Base-by-base conservation (phyloP, 768 basidiomycete species). In the Tulasnella sp. region DNA sequence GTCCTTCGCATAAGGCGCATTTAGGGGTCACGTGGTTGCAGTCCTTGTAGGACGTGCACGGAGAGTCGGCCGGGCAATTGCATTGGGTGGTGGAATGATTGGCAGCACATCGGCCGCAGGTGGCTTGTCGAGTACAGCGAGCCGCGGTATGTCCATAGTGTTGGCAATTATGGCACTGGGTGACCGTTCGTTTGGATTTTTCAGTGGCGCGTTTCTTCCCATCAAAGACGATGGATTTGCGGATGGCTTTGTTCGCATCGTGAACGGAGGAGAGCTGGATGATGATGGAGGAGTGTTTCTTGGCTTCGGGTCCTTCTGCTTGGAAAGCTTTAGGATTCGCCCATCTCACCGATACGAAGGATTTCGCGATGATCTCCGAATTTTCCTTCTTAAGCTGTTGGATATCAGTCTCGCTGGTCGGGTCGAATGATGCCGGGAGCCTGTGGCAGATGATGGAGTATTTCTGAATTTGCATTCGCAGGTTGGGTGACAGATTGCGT, bases 131-230 rank as follows among this genome's bases (percentile, higher is more conserved):
- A 16, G 51, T 19, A 34, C 51, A 53, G 20, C 45, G 24, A 29
- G 51, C 51, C 40, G 45, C 45, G 8, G 51, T 53, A 35, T 53
- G 51, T 27, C 45, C 45, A 32, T 33, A 47, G 7, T 42, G 51
- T 32, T 53, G 47, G 29, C 51, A 53, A 29, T 53, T 52, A 34
- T 53, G 51, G 33, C 51, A 53, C 33, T 53, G 51, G 27, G 37
- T 27, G 15, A 53, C 20, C 16, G 47, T 29, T 19, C 51, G 33
- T 15, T 34, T 42, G 28, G 44, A 28, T 33, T 53, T 53, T 20
- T 52, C 22, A 4, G 32, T 31, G 13, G 29, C 15, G 16, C 29
- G 31, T 12, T 29, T 20, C 6, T 28, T 20, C 16, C 50, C 50
- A n/a, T 52, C 42, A 20, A 52, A 27, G 5, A 33, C 20, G 13